Conservation (phyloP, 179 eudicot genomes). For the Camellia oleifera region DNA sequence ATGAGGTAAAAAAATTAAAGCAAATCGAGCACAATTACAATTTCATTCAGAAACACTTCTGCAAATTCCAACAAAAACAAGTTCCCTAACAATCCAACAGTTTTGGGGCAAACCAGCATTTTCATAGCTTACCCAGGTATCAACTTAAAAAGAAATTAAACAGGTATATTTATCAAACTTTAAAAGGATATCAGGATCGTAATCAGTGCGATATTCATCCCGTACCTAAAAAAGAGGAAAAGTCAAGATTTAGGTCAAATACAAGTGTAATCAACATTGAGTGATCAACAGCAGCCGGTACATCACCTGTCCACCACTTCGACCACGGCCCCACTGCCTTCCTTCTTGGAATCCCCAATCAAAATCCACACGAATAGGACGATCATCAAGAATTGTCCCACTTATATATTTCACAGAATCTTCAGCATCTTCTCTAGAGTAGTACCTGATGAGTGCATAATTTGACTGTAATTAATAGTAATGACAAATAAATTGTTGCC, state of each 20-base stretch:
- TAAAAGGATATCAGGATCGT: constrained; percentile 99
- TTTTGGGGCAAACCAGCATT: neutral
- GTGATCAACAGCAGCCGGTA: constrained; percentile 1
- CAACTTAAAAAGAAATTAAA: neutral
- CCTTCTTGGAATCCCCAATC: constrained; percentile 99
- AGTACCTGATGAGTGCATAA: constrained; percentile 50
- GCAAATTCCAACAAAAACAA: neutral
- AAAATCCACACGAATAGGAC: constrained; percentile 96
- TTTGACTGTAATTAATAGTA: neutral
- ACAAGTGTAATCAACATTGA: constrained; percentile 3
- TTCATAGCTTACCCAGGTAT: neutral
- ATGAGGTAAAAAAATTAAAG: neutral
- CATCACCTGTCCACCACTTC: constrained; percentile 97
- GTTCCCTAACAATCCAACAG: neutral
- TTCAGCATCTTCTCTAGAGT: constrained; percentile 91
- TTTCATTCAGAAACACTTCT: neutral
- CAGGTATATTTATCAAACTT: neutral
- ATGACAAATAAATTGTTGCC: neutral
- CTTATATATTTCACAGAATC: constrained; percentile 90
- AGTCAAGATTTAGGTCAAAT: constrained; percentile 11
- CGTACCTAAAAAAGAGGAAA: constrained; percentile 62
- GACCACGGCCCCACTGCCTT: constrained; percentile 99
- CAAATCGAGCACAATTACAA: neutral
- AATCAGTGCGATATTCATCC: constrained; percentile 97
- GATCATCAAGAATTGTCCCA: constrained; percentile 98